Percentiles rank a stretch among this genome's conserved stretches.
Conservation (phyloP, 371 early-diverging fungal species). For the Fennellomyces sp. region DNA sequence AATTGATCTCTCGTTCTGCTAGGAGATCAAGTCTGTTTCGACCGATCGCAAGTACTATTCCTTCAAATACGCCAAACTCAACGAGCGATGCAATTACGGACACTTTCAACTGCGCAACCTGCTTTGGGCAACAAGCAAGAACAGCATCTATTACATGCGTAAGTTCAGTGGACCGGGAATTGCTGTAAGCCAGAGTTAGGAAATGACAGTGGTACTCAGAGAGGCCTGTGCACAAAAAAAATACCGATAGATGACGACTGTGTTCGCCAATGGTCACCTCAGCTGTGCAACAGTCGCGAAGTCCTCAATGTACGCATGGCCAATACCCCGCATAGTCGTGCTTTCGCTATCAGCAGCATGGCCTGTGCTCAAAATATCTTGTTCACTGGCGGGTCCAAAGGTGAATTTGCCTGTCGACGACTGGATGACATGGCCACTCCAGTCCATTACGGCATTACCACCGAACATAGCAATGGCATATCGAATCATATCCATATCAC, state of each 20-base stretch:
- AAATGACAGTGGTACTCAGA: too few relatives aligned
- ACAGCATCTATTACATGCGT: slow-evolving; percentile 71
- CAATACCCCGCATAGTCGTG: slow-evolving; percentile 31
- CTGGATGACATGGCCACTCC: slow-evolving; percentile 22
- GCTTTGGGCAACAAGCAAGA: slow-evolving; percentile 72
- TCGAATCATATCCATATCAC: slow-evolving; percentile 68
- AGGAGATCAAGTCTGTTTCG: slow-evolving; percentile 11
- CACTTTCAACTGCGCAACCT: slow-evolving; percentile 85
- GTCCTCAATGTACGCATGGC: slow-evolving; percentile 52
- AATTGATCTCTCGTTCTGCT: background rate
- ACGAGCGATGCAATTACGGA: slow-evolving; percentile 37
- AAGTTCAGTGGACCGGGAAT: too few relatives aligned
- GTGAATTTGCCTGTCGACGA: slow-evolving; percentile 43
- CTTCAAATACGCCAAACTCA: slow-evolving; percentile 43
- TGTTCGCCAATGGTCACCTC: slow-evolving; percentile 71
- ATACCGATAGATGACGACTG: slow-evolving; percentile 56
- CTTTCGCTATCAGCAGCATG: slow-evolving; percentile 62
- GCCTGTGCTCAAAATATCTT: slow-evolving; percentile 59
- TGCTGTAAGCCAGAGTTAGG: too few relatives aligned
- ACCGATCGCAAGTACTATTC: slow-evolving; percentile 34
- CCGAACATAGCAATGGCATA: slow-evolving; percentile 50
- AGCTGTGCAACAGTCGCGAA: slow-evolving; percentile 39
- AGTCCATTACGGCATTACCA: slow-evolving; percentile 39
- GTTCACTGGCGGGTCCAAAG: slow-evolving; percentile 45
- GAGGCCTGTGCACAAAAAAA: too few relatives aligned